Evolutionary conservation across 1,284 basidiomycete genomes (phyloP).

Genomic region (Cutaneotrichosporon dermatis): DNA sequence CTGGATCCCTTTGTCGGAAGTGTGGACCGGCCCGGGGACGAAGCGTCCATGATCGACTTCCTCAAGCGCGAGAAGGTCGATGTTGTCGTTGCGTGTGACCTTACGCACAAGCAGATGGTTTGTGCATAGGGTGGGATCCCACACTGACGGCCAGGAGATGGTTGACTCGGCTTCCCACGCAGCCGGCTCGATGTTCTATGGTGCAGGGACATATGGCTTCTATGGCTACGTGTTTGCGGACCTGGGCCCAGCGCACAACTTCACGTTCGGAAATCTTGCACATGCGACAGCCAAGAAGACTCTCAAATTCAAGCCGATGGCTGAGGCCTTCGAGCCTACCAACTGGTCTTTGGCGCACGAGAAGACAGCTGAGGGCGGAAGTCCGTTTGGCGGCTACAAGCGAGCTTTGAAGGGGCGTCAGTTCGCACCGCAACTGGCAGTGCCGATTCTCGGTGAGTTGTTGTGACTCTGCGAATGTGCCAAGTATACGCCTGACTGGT

Average conservation of each 20-base stretch:
- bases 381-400: conserved; percentile 65
- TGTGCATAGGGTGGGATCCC: conserved; percentile 39
- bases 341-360: conserved; percentile 28
- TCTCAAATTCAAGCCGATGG: conserved; percentile 58
- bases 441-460: neutral
- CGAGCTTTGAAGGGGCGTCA: conserved; percentile 55
- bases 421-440: neutral
- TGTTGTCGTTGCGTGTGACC: conserved; percentile 78
- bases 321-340: conserved; percentile 57
- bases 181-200: conserved; percentile 73
- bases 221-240: conserved; percentile 93
- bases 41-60: conserved; percentile 58
- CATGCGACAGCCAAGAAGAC: conserved; percentile 48
- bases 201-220: conserved; percentile 83
- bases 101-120: conserved; percentile 64
- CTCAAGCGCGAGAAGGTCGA: conserved; percentile 60
- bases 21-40: conserved; percentile 15
- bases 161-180: conserved; percentile 73
- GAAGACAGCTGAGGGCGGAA: conserved; percentile 25
- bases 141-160: conserved; percentile 55
- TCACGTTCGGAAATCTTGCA: conserved; percentile 55
- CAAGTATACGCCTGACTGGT: neutral
- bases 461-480: too few relatives aligned
- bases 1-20: conserved; percentile 50
- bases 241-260: conserved; percentile 70